Evolutionary conservation across 257 asterid genomes (phyloP), one percentile per base, ranked within the genome.

Genomic region (Solanum bulbocastanum): DNA sequence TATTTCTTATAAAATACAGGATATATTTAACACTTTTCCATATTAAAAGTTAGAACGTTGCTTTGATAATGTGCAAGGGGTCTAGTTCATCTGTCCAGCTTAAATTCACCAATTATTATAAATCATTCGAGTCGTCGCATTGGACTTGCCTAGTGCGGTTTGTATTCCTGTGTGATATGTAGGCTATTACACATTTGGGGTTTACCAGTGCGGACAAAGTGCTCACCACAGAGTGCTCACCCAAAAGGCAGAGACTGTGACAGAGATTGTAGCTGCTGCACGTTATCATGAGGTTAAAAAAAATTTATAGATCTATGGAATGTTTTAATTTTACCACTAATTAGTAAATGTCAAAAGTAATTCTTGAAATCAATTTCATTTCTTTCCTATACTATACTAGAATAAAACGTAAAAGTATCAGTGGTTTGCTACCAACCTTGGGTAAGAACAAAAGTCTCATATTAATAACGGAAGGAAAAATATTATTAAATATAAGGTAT

Each of bases 121-220:
- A 18, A 36, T 72, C 27, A 42, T 0, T 42, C 1, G 14, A 10
- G 4, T 42, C 4, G 13, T 40, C 0, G 46, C 13, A 40, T 40
- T 10, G 46, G 46, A 13, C 13, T 40, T 40, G 0, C 0, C 46
- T 10, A 40, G 46, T 40, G 13, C 13, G 46, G 46, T 40, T 40
- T 40, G 10, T 0, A 40, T 40, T 4, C 46, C 0, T 40, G 46
- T 40, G 0, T 40, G 46, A 0, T 40, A 10, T 40, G 46, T 0
- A 40, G 4, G 46, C 46, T 0, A 40, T 40, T 40, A 40, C 46
- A 40, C 13, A 40, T 0, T 10, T 13, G 13, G 46, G 13, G 13
- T 40, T 40, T 40, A 40, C 46, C 46, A 40, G 4, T 40, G 46
- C 46, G 13, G 4, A 40, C 46, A 40, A 40, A 40, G 4, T 40